Conservation (phyloP, 305 asterid genomes). For the Caryopteris hybrid region DNA sequence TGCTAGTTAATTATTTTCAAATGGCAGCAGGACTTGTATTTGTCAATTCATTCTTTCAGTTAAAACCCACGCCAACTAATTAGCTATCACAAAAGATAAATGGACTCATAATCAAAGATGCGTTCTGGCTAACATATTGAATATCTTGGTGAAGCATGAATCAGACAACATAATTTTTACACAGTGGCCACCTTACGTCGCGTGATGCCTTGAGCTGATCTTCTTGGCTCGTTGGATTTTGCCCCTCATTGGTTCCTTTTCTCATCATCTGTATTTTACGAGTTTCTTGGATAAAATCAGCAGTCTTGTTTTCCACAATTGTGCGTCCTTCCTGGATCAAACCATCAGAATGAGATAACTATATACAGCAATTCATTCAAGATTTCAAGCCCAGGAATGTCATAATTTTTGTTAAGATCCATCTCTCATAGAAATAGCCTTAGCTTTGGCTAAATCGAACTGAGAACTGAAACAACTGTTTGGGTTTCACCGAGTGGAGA, state of each 20-base stretch:
- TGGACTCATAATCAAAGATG: background rate
- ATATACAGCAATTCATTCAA: background rate
- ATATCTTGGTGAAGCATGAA: background rate
- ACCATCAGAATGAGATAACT: background rate
- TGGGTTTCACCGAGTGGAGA: background rate
- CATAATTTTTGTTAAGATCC: too few species aligned
- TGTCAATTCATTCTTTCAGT: too few species aligned
- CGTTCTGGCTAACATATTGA: background rate
- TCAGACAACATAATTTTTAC: background rate
- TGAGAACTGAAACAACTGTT: background rate
- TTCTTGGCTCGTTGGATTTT: conserved; percentile 54
- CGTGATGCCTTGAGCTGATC: conserved; percentile 90
- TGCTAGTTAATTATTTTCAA: too few species aligned
- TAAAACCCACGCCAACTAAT: too few species aligned
- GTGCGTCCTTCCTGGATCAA: conserved; percentile 59
- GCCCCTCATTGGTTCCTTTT: conserved; percentile 41
- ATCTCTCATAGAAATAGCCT: too few species aligned
- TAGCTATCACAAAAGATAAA: background rate
- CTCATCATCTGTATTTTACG: conserved; percentile 57
- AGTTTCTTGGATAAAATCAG: conserved; percentile 54
- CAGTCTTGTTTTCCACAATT: conserved; percentile 53
- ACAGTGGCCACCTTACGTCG: conserved; percentile 82
- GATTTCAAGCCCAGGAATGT: background rate
- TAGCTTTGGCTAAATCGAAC: too few species aligned
- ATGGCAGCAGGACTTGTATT: too few species aligned